Evolutionary conservation across 495 filamentous ascomycete species (phyloP).

Genomic region (Penicillium ochrochloron): DNA sequence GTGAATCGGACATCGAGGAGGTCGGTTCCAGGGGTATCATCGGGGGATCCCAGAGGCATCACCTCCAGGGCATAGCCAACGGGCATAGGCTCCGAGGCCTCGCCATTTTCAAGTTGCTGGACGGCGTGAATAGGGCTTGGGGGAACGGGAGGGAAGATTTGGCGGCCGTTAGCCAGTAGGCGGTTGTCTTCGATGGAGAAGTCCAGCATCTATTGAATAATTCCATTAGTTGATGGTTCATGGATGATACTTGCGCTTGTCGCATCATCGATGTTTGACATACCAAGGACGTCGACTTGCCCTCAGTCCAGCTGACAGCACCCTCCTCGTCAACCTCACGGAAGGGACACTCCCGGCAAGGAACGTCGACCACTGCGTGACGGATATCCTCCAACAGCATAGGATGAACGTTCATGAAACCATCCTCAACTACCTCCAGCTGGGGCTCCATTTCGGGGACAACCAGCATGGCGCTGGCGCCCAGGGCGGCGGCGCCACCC

Average conservation of each 20-base stretch:
- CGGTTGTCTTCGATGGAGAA: slow-evolving; percentile 48
- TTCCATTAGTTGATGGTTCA: neutral
- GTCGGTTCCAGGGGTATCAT: slow-evolving; percentile 37
- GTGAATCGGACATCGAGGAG: slow-evolving; percentile 49
- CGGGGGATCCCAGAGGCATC: slow-evolving; percentile 37
- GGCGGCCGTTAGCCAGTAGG: slow-evolving; percentile 52
- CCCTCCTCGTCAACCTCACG: slow-evolving; percentile 39
- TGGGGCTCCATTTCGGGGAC: slow-evolving; percentile 45
- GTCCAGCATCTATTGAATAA: slow-evolving; percentile 38
- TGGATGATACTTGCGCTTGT: neutral
- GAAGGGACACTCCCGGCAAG: slow-evolving; percentile 55
- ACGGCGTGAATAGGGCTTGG: slow-evolving; percentile 41
- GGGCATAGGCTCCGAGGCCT: slow-evolving; percentile 40
- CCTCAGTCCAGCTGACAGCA: slow-evolving; percentile 41
- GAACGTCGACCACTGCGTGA: slow-evolving; percentile 41
- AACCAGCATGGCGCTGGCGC: slow-evolving; percentile 54
- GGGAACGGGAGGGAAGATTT: slow-evolving; percentile 53
- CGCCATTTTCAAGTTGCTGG: slow-evolving; percentile 42
- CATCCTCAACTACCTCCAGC: slow-evolving; percentile 31
- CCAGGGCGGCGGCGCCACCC: slow-evolving; percentile 46
- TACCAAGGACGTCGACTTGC: slow-evolving; percentile 46
- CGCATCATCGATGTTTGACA: slow-evolving; percentile 16
- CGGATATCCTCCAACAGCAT: slow-evolving; percentile 36
- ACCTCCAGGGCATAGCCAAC: slow-evolving; percentile 52
- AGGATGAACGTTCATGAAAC: slow-evolving; percentile 34